Evolutionary conservation across 202 grass and related monocot species (phyloP).

Genomic region (Schoenoplectus triqueter): DNA sequence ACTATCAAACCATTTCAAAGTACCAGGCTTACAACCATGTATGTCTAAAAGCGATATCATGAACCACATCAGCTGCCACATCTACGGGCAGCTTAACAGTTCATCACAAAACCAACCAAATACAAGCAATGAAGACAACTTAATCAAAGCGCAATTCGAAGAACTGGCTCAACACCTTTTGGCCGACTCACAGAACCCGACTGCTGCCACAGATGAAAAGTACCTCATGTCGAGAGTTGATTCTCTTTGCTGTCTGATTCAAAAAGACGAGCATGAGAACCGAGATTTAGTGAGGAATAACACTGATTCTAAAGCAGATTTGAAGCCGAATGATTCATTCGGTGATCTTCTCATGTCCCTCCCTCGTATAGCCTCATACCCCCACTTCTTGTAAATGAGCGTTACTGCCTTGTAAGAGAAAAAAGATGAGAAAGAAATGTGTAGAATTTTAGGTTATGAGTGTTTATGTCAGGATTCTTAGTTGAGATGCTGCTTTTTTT

Average conservation of each 20-base stretch:
- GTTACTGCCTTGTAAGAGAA: not conserved
- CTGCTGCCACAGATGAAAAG: conserved; percentile 51
- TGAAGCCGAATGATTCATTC: conserved; percentile 57
- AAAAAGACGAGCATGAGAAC: conserved; percentile 43
- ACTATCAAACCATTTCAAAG: conserved; percentile 46
- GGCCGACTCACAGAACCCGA: conserved; percentile 53
- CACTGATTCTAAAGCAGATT: conserved; percentile 26
- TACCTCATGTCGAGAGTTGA: conserved; percentile 81
- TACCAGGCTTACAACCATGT: conserved; percentile 52
- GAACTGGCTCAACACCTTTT: conserved; percentile 59
- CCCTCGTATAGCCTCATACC: conserved; percentile 69
- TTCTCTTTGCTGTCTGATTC: conserved; percentile 72
- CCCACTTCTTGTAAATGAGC: conserved; percentile 65
- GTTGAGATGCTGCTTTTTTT: not conserved
- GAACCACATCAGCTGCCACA: conserved; percentile 57
- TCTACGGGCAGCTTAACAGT: conserved; percentile 55
- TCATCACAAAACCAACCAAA: conserved; percentile 44
- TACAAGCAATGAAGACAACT: conserved; percentile 3
- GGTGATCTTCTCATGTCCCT: conserved; percentile 64
- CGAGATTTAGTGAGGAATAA: conserved; percentile 41
- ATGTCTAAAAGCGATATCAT: conserved; percentile 62
- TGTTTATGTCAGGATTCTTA: conserved; percentile 29
- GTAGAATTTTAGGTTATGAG: conserved; percentile 3
- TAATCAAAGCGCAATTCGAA: conserved; percentile 50
- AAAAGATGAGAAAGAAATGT: not conserved